phyloP scores from a whole-genome alignment of 2,329 filamentous ascomycete species.

The Bipolaris gigantea region DNA sequence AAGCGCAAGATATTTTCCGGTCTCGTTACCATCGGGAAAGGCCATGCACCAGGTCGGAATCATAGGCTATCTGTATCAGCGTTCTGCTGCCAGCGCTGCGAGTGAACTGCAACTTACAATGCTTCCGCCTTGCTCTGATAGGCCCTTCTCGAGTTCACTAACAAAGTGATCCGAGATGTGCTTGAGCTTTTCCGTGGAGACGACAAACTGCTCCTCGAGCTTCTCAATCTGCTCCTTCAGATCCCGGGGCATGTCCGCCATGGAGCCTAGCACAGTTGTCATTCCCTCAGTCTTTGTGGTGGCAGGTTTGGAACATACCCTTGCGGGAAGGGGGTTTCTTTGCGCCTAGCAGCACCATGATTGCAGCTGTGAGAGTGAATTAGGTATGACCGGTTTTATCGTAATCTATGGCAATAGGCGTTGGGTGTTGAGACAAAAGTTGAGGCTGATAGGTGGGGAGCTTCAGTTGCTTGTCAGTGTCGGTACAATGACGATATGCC shows the following conservation, averaged over 20 bases:
- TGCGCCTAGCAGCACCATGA: slow-evolving; percentile 68
- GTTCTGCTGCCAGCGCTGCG: slow-evolving; percentile 92
- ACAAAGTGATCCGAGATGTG: slow-evolving; percentile 88
- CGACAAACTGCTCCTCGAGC: slow-evolving; percentile 81
- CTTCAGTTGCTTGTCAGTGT: slow-evolving; percentile 9
- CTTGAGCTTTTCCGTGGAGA: slow-evolving; percentile 80
- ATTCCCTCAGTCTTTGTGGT: slow-evolving; percentile 17
- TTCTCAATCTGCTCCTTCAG: slow-evolving; percentile 78
- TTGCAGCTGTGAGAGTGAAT: slow-evolving; percentile 33
- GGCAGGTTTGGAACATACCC: slow-evolving; percentile 58
- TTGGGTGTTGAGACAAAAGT: neutral
- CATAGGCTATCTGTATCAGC: slow-evolving; percentile 70
- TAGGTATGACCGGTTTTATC: slow-evolving; percentile 4
- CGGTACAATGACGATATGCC: slow-evolving; percentile 1
- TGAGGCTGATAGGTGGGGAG: slow-evolving; percentile 8
- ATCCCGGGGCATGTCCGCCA: slow-evolving; percentile 86
- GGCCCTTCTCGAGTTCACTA: slow-evolving; percentile 80
- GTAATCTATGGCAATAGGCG: slow-evolving; percentile 4
- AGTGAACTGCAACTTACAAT: slow-evolving; percentile 66
- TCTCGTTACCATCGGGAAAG: slow-evolving; percentile 84
- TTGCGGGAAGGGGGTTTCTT: slow-evolving; percentile 69
- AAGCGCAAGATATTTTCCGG: slow-evolving; percentile 82
- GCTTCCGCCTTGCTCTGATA: slow-evolving; percentile 84
- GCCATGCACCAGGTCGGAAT: slow-evolving; percentile 97
- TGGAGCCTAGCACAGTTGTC: slow-evolving; percentile 66